Evolutionary conservation across 352 stramenopile genomes (phyloP).

Genomic region (Globisporangium cederbergense): DNA sequence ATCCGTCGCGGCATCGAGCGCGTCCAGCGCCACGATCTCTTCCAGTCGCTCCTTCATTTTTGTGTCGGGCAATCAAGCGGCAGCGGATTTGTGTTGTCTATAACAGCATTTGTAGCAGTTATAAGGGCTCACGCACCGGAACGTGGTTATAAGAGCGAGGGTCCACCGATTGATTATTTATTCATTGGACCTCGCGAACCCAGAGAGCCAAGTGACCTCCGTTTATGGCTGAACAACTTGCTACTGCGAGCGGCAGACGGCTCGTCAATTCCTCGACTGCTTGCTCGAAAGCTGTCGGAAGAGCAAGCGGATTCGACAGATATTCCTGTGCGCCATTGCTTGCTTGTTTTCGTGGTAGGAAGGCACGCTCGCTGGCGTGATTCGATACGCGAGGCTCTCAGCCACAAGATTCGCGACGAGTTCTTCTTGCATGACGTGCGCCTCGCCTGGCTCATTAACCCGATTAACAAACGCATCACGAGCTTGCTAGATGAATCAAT

Average conservation of each 20-base stretch:
- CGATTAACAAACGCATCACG: not conserved
- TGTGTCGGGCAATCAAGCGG: not conserved
- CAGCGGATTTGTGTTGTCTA: not conserved
- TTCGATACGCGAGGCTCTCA: too few species aligned
- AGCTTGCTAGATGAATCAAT: not conserved
- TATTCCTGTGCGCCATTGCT: too few species aligned
- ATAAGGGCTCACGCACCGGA: not conserved
- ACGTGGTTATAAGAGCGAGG: not conserved
- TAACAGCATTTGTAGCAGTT: not conserved
- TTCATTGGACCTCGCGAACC: too few species aligned
- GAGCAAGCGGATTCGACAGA: too few species aligned
- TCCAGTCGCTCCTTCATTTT: slow-evolving; percentile 21
- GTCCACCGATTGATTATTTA: too few species aligned
- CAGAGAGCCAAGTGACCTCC: too few species aligned
- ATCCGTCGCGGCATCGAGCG: slow-evolving; percentile 14
- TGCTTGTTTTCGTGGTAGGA: too few species aligned
- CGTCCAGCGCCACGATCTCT: slow-evolving; percentile 42
- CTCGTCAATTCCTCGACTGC: too few species aligned
- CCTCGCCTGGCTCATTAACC: not conserved
- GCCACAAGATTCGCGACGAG: not conserved
- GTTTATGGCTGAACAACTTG: too few species aligned
- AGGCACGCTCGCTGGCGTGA: too few species aligned
- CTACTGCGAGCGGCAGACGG: too few species aligned
- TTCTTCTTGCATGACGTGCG: not conserved
- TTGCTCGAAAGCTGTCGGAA: too few species aligned